Evolutionary conservation across 768 basidiomycete genomes (phyloP), one percentile per base, ranked within the genome.

Genomic region (Sarcomyxa edulis): DNA sequence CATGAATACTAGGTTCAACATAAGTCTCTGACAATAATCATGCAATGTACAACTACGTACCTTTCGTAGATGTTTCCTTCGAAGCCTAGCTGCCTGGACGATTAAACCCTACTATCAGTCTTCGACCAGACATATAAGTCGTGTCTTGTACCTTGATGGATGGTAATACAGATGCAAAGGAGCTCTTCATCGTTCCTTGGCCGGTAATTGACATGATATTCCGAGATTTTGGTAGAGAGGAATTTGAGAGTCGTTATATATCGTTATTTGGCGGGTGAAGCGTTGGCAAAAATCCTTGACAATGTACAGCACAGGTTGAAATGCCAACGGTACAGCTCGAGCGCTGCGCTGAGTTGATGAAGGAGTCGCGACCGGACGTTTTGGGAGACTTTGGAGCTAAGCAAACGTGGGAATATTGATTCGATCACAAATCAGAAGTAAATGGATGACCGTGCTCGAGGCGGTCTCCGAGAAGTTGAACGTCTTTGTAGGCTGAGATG

Each of bases 1-100:
- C 91, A 94, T 11, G 86, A 87, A 55, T 88, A 90, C 85, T 88
- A 36, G 12, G 21, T 26, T 29, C 20, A 22, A 26, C 6, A 23
- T 9, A 37, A 43, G 24, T 22, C 30, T 24, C 14, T 25, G 26
- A 42, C 25, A 7, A 32, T 23, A 31, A 23, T 37, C 23, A 12
- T 19, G 34, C n/a, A n/a, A n/a, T n/a, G n/a, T n/a, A n/a, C n/a
- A n/a, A 28, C 28, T 3, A 27, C 29, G 15, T 24, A 72, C 78
- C 58, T 74, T 78, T 56, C 78, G 69, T 39, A 81, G 43, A 45
- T 74, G 51, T 45, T 65, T 68, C 43, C 78, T 68, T 50, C 67
- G 73, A 32, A 79, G 67, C 47, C 53, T 65, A 15, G 70, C 61
- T 31, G 36, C 32, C 32, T 33, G 19, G 16, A 33, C 16, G 21